Conservation (phyloP, 768 basidiomycete genomes). For the Tylopilus subfusipes region DNA sequence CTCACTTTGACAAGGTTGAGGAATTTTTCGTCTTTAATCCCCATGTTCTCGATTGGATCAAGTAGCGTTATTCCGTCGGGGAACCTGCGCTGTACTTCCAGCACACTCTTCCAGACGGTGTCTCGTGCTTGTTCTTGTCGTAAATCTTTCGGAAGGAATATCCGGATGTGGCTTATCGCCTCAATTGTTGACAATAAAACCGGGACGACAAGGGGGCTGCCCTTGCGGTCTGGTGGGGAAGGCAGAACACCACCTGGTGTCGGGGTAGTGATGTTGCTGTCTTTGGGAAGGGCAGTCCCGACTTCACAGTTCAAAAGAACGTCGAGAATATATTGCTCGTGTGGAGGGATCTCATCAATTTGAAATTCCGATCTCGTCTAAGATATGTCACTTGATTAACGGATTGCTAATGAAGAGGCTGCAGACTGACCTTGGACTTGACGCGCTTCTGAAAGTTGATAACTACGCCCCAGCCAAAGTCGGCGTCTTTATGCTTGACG, state of each 20-base stretch:
- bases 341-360: constrained; percentile 69
- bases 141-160: constrained; percentile 88
- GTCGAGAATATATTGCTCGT: constrained; percentile 91
- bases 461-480: constrained; percentile 97
- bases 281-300: constrained; percentile 58
- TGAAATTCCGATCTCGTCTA: constrained; percentile 65
- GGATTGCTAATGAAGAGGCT: background rate
- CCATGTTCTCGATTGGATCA: constrained; percentile 94
- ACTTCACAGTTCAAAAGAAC: constrained; percentile 80
- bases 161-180: constrained; percentile 79
- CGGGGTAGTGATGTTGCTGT: constrained; percentile 49
- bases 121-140: constrained; percentile 71
- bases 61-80: constrained; percentile 82
- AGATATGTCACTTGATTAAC: background rate
- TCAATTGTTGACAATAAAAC: constrained; percentile 86
- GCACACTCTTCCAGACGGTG: constrained; percentile 84
- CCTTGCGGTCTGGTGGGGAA: constrained; percentile 67
- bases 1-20: constrained; percentile 75
- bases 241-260: constrained; percentile 74
- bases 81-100: constrained; percentile 89
- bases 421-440: constrained; percentile 63
- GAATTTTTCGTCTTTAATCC: constrained; percentile 93
- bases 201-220: constrained; percentile 81
- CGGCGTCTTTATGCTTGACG: constrained; percentile 77
- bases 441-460: constrained; percentile 88